Base-by-base conservation (phyloP, 768 basidiomycete genomes). In the Podaxis rugospora region DNA sequence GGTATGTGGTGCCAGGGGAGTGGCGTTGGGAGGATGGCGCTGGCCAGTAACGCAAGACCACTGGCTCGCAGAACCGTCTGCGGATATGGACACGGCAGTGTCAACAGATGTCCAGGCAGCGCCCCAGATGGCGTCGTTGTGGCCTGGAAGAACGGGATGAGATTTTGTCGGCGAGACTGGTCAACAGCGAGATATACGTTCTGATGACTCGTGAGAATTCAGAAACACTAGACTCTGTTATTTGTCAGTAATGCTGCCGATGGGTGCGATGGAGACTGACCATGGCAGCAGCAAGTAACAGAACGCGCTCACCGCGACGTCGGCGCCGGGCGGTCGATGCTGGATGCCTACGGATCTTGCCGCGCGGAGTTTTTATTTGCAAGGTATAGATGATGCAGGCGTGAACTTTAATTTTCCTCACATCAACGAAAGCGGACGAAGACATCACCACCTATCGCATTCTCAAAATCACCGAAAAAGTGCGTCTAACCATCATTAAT, bases 381-480 rank as follows among this genome's bases (percentile, higher is more conserved):
- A 28, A 57, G 59, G 72, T 72, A 73, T 68, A 72, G 60, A 58
- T 39, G 35, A 28, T 51, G 10, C 14, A 52, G 18, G 23, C 55
- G 32, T 44, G 64, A 73, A 88, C 84, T 80, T 78, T 77, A 81
- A 76, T 80, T 78, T 81, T 76, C 75, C 71, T 83, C 73, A 83
- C 90, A 92, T 93, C 90, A 86, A 93, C 92, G 91, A 93, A 76
- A 89, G 92, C 90, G 91, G 88, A 93, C 83, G 92, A 93, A 85
- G 91, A 92, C 90, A 89, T 88, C 85, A 69, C 70, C 32, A 67
- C 63, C 68, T 63, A 63, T 69, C 63, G 66, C 61, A 66, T 59
- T 61, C 63, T 62, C 63, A 70, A 68, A 74, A 69, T 62, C 65
- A 65, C 67, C 11, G 50, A 60, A 78, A 78, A 82, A 81, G 76